phyloP scores from a whole-genome alignment of 2,329 filamentous ascomycete genomes.

The Phoma herbarum region DNA sequence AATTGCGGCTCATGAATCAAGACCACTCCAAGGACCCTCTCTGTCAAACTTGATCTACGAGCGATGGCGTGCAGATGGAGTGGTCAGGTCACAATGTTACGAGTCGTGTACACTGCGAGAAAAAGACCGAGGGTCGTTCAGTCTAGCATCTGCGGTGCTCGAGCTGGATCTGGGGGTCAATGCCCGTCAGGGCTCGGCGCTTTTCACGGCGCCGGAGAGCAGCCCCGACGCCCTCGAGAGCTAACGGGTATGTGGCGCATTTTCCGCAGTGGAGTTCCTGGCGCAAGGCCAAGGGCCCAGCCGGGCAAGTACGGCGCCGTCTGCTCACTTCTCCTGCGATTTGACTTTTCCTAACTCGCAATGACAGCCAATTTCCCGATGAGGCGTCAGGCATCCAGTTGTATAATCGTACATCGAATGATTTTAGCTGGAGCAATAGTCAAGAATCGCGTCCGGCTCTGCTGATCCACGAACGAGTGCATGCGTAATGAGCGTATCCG shows the following conservation, averaged over 20 bases:
- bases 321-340: not conserved
- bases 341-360: not conserved
- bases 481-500: no score
- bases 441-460: not conserved
- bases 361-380: slow-evolving; percentile 2
- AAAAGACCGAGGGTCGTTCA: slow-evolving; percentile 1
- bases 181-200: not conserved
- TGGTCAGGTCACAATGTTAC: not conserved
- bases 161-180: slow-evolving; percentile 7
- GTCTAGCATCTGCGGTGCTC: not conserved
- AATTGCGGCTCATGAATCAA: slow-evolving; percentile 5
- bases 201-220: not conserved
- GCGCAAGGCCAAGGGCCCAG: not conserved
- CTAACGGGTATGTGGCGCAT: slow-evolving; percentile 1
- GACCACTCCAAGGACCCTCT: not conserved
- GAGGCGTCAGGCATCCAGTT: not conserved
- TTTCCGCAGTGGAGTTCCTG: not conserved
- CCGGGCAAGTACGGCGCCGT: slow-evolving; percentile 14
- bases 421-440: not conserved
- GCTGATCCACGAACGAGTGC: not conserved
- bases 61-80: slow-evolving; percentile 1
- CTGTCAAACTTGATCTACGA: slow-evolving; percentile 5
- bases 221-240: not conserved
- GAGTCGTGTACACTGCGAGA: slow-evolving; percentile 1
- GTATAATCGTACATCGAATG: not conserved